A percentile compares a stretch with the other conserved stretches of the same genome.
phyloP scores from a whole-genome alignment of 2,329 filamentous ascomycete genomes.

The Colletotrichum karsti region DNA sequence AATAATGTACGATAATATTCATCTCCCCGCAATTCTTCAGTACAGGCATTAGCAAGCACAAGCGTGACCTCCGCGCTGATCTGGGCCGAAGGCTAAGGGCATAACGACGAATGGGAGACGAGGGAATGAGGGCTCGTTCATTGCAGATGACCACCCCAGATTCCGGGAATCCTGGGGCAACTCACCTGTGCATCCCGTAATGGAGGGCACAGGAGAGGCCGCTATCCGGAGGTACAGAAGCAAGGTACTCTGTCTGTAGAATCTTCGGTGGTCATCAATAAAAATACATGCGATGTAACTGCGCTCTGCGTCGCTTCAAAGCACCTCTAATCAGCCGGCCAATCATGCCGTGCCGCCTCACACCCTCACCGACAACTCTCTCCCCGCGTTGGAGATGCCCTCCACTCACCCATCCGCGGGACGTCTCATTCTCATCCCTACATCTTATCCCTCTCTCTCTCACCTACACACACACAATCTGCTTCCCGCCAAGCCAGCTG shows the following conservation, averaged over 20 bases:
- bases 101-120: neutral
- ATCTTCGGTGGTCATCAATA: too few species aligned
- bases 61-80: neutral
- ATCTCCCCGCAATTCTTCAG: neutral
- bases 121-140: neutral
- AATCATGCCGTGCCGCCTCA: neutral
- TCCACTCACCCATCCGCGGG: too few species aligned
- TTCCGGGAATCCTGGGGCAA: slow-evolving; percentile 16
- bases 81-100: neutral
- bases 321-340: neutral
- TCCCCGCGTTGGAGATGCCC: too few species aligned
- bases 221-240: too few species aligned
- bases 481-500: neutral
- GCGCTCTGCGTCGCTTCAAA: neutral
- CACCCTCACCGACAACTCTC: neutral
- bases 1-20: too few species aligned
- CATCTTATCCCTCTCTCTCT: neutral
- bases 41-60: neutral
- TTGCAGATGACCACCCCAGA: slow-evolving; percentile 17
- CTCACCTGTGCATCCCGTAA: neutral
- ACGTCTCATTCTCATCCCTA: neutral
- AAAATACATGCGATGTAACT: neutral
- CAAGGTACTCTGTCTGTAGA: too few species aligned
- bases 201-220: too few species aligned
- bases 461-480: neutral